Evolutionary conservation across 2,329 filamentous ascomycete genomes (phyloP).

Genomic region (Stenocarpella maydis): DNA sequence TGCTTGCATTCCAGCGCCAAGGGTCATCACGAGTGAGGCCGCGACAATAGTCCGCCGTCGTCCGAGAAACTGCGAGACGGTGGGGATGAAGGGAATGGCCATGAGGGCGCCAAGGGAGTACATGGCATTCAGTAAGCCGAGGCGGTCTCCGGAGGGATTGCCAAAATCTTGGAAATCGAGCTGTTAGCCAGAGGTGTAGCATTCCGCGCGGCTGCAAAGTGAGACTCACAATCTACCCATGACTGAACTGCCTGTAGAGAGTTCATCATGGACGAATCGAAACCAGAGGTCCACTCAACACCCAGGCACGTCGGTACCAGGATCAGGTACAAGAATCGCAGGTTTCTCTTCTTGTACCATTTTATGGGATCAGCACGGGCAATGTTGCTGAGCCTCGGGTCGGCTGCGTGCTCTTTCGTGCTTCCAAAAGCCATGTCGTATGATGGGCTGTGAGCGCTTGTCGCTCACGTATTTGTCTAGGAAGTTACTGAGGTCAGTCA

Average conservation of each 20-base stretch:
- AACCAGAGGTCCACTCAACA: constrained; percentile 54
- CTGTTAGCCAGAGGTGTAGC: constrained; percentile 39
- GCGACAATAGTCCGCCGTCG: constrained; percentile 47
- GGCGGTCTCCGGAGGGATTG: constrained; percentile 48
- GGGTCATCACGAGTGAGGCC: constrained; percentile 46
- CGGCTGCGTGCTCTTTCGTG: constrained; percentile 46
- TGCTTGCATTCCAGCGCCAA: constrained; percentile 46
- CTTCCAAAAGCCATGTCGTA: constrained; percentile 38
- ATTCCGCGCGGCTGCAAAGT: not conserved
- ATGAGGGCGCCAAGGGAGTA: constrained; percentile 54
- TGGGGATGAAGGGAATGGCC: constrained; percentile 51
- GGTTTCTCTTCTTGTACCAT: constrained; percentile 52
- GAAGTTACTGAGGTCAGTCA: not conserved
- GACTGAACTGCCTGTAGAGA: constrained; percentile 50
- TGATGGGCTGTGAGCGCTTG: not conserved
- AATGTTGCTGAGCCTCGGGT: constrained; percentile 47
- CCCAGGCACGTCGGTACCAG: constrained; percentile 51
- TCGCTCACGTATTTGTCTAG: not conserved
- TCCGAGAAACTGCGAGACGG: constrained; percentile 49
- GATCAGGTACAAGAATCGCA: constrained; percentile 50
- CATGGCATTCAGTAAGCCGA: constrained; percentile 53
- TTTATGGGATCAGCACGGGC: constrained; percentile 45
- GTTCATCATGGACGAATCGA: constrained; percentile 55
- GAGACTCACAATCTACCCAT: constrained; percentile 48
- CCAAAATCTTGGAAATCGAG: constrained; percentile 42